Evolutionary conservation across 495 filamentous ascomycete genomes (phyloP), one percentile per base, ranked within the genome.

Genomic region (Penicillium cataractarum): DNA sequence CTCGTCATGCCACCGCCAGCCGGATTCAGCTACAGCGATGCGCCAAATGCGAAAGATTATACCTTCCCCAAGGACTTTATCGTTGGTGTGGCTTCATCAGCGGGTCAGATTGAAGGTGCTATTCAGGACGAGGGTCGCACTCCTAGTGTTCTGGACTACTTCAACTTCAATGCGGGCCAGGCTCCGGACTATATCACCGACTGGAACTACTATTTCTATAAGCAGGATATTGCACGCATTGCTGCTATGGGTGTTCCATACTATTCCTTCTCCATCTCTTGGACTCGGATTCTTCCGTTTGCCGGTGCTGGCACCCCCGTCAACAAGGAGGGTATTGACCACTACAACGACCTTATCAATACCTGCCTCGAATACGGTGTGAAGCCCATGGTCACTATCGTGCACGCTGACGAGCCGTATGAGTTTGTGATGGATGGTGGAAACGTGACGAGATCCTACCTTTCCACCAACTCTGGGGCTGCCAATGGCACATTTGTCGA

Each of bases 341-440:
- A 46, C n/a, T 46, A 46, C 42, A 46, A 46, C 10, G 42, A 46
- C 21, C 42, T 46, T 2, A 46, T 46, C 19, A 46, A 46, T 12
- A 46, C 42, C 42, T 46, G 42, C 42, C 42, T 46, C 42, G 42
- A 46, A 46, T 46, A 46, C n/a, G 42, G 42, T 13, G 19, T 46
- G 8, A 46, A 24, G 42, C 42, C 42, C 21, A 46, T 46, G 42
- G 42, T 46, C 21, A 46, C 42, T 22, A 46, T 46, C 21, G 42
- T 46, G 19, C 42, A 46, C 12, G 42, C 42, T 13, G 42, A 46
- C 19, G 42, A 46, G 21, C 42, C 42, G 42, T 46, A 46, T 7
- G 42, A 46, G 42, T 46, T 46, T 21, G 42, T 46, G 19, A 46
- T 46, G 42, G 42, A 46, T 22, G 42, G 42, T 24, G 42, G 42